Conservation (phyloP, 352 stramenopile genomes). For the Vaucheria bursata region DNA sequence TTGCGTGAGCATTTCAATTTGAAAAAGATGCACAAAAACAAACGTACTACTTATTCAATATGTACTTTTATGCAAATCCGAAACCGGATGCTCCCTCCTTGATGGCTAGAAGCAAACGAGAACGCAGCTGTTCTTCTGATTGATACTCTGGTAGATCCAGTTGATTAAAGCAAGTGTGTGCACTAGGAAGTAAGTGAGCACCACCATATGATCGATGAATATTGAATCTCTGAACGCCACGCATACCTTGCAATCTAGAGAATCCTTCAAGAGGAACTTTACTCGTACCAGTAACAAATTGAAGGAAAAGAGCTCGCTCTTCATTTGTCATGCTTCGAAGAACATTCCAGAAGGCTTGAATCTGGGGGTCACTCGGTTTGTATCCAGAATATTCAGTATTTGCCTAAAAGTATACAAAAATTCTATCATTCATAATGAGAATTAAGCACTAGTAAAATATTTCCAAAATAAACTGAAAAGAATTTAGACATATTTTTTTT, state of each 20-base stretch:
- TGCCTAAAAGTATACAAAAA: too few species aligned
- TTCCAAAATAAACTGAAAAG: too few species aligned
- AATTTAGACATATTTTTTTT: too few species aligned
- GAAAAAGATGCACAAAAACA: too few species aligned
- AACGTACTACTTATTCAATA: too few species aligned
- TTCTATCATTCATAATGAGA: too few species aligned
- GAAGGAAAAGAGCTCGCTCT: conserved; percentile 83
- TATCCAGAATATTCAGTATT: conserved; percentile 84
- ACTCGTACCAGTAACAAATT: conserved; percentile 93
- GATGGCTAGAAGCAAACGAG: conserved; percentile 92
- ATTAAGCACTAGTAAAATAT: too few species aligned
- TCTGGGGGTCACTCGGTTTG: conserved; percentile 65
- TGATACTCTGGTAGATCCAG: conserved; percentile 97
- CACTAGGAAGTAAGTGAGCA: conserved; percentile 77
- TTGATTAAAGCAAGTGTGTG: conserved; percentile 99
- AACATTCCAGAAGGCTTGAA: conserved; percentile 94
- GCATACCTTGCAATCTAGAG: conserved; percentile 94
- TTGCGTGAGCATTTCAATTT: too few species aligned
- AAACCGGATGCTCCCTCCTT: conserved; percentile 94
- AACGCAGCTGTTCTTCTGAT: conserved; percentile 89
- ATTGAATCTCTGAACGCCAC: conserved; percentile 92
- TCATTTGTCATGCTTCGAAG: conserved; percentile 82
- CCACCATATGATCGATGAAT: conserved; percentile 94
- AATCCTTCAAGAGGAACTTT: conserved; percentile 97
- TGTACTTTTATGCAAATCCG: conserved; percentile 83